Percentiles rank a stretch among this genome's conserved stretches.
These are phyloP conservation scores for Hemileia vastatrix DNA, from an alignment of 1,284 basidiomycete species.

Conservation along the genomic window DNA sequence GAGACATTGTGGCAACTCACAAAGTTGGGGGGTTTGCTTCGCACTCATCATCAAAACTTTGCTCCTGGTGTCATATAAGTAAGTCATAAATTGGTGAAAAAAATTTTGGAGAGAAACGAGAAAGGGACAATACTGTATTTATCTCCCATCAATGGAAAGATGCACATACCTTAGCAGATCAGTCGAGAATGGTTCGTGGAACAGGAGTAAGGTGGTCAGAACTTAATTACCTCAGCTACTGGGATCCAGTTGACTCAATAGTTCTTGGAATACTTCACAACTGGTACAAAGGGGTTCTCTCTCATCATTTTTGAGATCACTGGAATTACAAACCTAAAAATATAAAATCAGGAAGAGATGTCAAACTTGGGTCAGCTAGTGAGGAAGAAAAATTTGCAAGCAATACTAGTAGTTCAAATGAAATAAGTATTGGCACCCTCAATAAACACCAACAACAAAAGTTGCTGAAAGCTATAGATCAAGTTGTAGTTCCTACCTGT, in stretches of 20 bases:
- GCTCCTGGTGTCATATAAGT: conserved; percentile 8
- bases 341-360: no score
- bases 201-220: not conserved
- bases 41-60: not conserved
- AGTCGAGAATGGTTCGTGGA: not conserved
- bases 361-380: no score
- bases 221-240: not conserved
- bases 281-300: not conserved
- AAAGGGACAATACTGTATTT: no score
- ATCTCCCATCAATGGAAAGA: no score
- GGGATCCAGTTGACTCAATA: not conserved
- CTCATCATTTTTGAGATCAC: not conserved
- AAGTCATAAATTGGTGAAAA: no score
- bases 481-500: conserved; percentile 19
- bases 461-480: not conserved
- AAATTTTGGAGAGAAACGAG: no score
- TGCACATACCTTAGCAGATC: not conserved
- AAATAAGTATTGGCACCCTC: no score
- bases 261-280: conserved; percentile 1
- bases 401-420: no score
- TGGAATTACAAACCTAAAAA: not conserved
- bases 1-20: conserved; percentile 1
- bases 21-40: not conserved
- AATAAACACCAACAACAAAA: no score
- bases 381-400: no score